Evolutionary conservation across 139 green algal genomes (phyloP), one percentile per base, ranked within the genome.

Genomic region (Astrephomene gubernaculifera): DNA sequence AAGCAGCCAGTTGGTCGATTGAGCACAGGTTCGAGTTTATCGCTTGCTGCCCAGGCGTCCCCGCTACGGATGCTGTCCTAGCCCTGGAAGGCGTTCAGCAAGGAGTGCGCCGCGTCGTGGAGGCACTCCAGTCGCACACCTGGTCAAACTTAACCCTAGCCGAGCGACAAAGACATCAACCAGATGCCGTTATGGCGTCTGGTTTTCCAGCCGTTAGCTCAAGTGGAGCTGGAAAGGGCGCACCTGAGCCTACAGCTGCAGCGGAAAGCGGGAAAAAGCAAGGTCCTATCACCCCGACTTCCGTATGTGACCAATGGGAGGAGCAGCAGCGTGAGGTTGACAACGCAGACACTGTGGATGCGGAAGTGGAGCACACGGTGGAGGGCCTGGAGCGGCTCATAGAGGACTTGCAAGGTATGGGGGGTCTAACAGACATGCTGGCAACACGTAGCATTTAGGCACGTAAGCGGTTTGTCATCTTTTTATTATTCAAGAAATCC

Each of bases 101-200:
- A 10, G 92, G 91, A 0, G 44, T 92, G 29, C 36, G 71, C 2
- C 87, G 92, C 2, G 73, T 95, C 1, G 45, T 89, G 0, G 90
- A 92, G 54, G 92, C 88, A 0, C 85, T 95, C n/a, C 76, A 95
- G n/a, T 88, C 91, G 22, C 89, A 95, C 70, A 83, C 88, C 72
- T 95, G 92, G 92, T 85, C 91, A 0, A 88, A 88, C 39, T 52
- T 94, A 17, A 12, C 19, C 25, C 38, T 54, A 35, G 19, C 68
- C 6, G 2, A 57, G 68, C 38, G 41, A 53, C 68, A 21, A 17
- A 75, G n/a, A n/a, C n/a, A n/a, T n/a, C n/a, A n/a, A n/a, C n/a
- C n/a, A n/a, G n/a, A n/a, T n/a, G n/a, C n/a, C n/a, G n/a, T n/a
- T n/a, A n/a, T n/a, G n/a, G n/a, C n/a, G n/a, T n/a, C n/a, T n/a